Evolutionary conservation across 257 asterid genomes (phyloP).

Genomic region (Ballota nigra): DNA sequence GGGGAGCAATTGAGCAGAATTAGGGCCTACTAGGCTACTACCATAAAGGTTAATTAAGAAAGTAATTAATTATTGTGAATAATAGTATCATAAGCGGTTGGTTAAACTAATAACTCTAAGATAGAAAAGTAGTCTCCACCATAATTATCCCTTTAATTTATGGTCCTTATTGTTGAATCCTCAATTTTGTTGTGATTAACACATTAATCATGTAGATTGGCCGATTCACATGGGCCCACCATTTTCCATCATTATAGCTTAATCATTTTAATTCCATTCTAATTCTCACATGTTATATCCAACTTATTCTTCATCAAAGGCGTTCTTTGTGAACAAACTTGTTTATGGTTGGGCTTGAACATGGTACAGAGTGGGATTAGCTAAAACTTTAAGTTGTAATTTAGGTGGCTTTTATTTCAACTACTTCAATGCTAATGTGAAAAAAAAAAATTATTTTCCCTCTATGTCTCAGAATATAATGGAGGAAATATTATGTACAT

Average conservation of each 20-base stretch:
- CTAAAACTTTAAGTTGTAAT: neutral
- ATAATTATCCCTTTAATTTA: constrained; percentile 9
- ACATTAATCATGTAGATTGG: neutral
- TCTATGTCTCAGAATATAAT: no score
- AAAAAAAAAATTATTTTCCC: no score
- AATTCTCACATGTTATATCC: neutral
- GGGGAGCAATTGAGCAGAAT: constrained; percentile 50
- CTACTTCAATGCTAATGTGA: no score
- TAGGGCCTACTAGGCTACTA: constrained; percentile 52
- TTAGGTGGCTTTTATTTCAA: no score
- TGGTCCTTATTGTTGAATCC: constrained; percentile 15
- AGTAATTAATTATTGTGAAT: constrained; percentile 22
- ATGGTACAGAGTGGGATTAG: neutral
- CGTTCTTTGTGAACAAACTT: constrained; percentile 6
- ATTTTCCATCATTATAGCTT: constrained; percentile 16
- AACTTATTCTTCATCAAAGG: constrained; percentile 9
- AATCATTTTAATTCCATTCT: neutral
- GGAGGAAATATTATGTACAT: no score
- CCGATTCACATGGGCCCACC: neutral
- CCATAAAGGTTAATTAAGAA: constrained; percentile 26
- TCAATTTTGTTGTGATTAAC: constrained; percentile 14
- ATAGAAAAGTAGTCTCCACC: constrained; percentile 29
- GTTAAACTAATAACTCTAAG: constrained; percentile 27
- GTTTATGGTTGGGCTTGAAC: constrained; percentile 2
- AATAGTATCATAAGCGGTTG: constrained; percentile 6